phyloP scores from a whole-genome alignment of 2,329 filamentous ascomycete species.

The Aspergillus fumigatus region DNA sequence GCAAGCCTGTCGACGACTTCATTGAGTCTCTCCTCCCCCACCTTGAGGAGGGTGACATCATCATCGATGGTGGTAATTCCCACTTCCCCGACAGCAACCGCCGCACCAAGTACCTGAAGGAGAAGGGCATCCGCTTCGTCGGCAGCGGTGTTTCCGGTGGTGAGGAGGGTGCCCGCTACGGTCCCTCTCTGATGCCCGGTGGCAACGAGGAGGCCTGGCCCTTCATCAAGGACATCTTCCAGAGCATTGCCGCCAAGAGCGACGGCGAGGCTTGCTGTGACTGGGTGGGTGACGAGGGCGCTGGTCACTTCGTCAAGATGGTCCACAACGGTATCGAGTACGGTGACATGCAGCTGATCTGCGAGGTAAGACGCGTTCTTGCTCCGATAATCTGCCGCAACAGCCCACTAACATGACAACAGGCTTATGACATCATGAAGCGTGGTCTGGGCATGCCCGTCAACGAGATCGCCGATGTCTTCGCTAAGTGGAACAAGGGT shows the following conservation, averaged over 20 bases:
- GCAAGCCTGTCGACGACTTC: conserved; percentile 97
- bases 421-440: conserved; percentile 99
- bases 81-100: conserved; percentile 99
- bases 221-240: conserved; percentile 98
- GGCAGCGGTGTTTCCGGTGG: conserved; percentile 97
- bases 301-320: conserved; percentile 99
- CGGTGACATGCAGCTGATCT: conserved; percentile 99
- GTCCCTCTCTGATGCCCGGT: conserved; percentile 97
- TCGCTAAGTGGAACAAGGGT: conserved; percentile 96
- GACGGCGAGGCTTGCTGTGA: conserved; percentile 97
- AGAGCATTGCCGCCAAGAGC: conserved; percentile 95
- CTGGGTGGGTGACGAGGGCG: conserved; percentile 99
- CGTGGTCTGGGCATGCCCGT: conserved; percentile 81
- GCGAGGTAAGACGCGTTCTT: conserved; percentile 63
- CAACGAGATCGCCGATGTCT: conserved; percentile 95
- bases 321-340: conserved; percentile 99
- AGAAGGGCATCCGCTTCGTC: conserved; percentile 92
- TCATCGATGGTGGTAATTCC: conserved; percentile 99
- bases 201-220: conserved; percentile 98
- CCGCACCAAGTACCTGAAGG: conserved; percentile 78
- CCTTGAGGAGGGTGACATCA: conserved; percentile 85
- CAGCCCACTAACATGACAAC: not conserved
- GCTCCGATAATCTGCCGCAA: too few relatives aligned
- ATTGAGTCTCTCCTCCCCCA: conserved; percentile 89
- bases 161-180: conserved; percentile 98